Evolutionary conservation across 2,329 filamentous ascomycete species (phyloP).

Genomic region (Trichoderma semiorbis): DNA sequence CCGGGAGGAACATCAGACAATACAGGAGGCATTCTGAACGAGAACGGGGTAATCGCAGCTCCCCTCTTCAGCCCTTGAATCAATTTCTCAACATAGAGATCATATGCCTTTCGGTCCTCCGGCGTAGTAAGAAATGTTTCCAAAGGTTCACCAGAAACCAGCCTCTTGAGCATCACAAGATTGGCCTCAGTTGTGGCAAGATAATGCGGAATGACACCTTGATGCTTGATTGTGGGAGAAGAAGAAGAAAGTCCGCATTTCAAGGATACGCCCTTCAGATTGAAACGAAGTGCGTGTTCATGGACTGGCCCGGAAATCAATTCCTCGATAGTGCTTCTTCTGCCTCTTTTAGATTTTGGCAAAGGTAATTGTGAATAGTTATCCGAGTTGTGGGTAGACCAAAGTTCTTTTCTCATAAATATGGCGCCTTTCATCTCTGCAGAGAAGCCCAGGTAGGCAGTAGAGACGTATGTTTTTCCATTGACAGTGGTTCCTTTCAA

Average conservation of each 20-base stretch:
- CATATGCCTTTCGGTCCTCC: neutral
- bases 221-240: neutral
- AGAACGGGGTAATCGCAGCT: neutral
- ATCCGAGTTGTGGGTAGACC: neutral
- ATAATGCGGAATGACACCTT: neutral
- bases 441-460: neutral
- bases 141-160: neutral
- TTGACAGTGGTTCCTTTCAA: neutral
- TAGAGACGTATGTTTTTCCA: neutral
- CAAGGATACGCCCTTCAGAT: neutral
- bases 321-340: neutral
- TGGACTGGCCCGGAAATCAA: neutral
- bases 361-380: neutral
- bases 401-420: neutral
- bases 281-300: neutral
- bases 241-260: neutral
- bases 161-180: neutral
- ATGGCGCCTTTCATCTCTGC: neutral
- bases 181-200: neutral
- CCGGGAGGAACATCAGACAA: neutral
- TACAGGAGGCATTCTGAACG: neutral
- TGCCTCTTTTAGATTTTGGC: neutral
- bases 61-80: neutral
- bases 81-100: neutral
- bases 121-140: neutral